A percentile compares a stretch with the other conserved stretches of the same genome.
phyloP scores from a whole-genome alignment of 1,139 yeast genomes.

The Diutina mesorugosa region DNA sequence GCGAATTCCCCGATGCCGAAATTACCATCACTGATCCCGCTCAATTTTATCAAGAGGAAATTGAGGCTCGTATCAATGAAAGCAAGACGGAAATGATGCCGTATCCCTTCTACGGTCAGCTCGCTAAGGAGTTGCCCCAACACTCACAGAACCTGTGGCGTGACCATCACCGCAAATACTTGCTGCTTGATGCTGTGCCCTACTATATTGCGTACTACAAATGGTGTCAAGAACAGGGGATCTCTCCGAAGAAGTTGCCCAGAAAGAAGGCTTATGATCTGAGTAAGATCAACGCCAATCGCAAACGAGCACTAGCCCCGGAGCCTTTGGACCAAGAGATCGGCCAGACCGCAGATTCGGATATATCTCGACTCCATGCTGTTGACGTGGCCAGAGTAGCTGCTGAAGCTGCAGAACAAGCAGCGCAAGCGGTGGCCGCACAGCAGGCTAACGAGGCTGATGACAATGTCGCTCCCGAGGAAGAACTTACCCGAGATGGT shows the following conservation, averaged over 20 bases:
- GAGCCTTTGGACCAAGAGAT: conserved; percentile 29
- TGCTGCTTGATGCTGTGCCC: conserved; percentile 2
- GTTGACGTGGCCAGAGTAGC: conserved; percentile 1
- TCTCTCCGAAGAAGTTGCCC: neutral
- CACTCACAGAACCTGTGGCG: conserved; percentile 3
- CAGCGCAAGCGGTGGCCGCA: neutral
- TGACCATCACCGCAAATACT: conserved; percentile 7
- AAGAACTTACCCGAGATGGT: neutral
- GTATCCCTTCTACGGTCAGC: conserved; percentile 9
- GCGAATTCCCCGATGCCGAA: conserved; percentile 10
- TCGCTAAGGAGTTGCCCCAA: conserved; percentile 3
- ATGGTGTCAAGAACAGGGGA: neutral
- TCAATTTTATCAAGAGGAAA: neutral
- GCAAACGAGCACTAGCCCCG: conserved; percentile 7
- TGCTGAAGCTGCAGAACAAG: neutral
- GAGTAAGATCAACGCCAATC: conserved; percentile 5
- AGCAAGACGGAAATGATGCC: conserved; percentile 44
- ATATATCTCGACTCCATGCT: neutral
- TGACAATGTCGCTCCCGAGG: neutral
- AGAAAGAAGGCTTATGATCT: conserved; percentile 1
- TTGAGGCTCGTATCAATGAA: conserved; percentile 9
- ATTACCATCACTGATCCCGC: neutral
- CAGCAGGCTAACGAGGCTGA: neutral
- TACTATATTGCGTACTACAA: conserved; percentile 2
- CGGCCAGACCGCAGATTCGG: conserved; percentile 11